phyloP scores from a whole-genome alignment of 352 stramenopile species.

The Globisporangium cylindrosporum region DNA sequence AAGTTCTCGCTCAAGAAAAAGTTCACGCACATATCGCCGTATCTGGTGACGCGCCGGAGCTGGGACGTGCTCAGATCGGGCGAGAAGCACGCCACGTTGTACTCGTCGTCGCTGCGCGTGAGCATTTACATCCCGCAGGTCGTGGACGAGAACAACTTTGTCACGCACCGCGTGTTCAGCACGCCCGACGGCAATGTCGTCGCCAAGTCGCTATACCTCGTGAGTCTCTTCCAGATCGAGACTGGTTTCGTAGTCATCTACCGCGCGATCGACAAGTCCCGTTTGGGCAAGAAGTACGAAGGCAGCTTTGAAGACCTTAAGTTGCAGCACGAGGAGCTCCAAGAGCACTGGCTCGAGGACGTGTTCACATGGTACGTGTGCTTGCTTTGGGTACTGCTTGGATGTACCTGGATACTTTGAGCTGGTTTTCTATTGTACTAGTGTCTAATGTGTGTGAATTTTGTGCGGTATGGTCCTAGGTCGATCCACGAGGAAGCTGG shows the following conservation, averaged over 20 bases:
- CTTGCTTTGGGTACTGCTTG: no score
- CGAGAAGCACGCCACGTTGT: slow-evolving; percentile 24
- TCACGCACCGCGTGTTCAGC: slow-evolving; percentile 49
- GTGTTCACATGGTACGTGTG: slow-evolving; percentile 52
- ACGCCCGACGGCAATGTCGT: slow-evolving; percentile 18
- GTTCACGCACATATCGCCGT: slow-evolving; percentile 20
- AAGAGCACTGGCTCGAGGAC: slow-evolving; percentile 52
- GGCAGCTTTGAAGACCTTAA: slow-evolving; percentile 2
- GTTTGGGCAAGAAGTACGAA: slow-evolving; percentile 4
- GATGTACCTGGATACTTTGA: neutral
- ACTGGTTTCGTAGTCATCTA: slow-evolving; percentile 44
- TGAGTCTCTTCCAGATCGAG: slow-evolving; percentile 38
- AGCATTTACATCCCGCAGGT: slow-evolving; percentile 38
- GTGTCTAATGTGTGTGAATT: neutral
- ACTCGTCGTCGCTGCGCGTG: slow-evolving; percentile 47
- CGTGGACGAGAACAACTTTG: slow-evolving; percentile 61
- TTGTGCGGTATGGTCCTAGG: slow-evolving; percentile 19
- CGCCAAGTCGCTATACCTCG: slow-evolving; percentile 48
- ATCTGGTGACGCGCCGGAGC: slow-evolving; percentile 18
- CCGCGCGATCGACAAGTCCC: slow-evolving; percentile 30
- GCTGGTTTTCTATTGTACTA: neutral
- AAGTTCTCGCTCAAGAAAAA: slow-evolving; percentile 35
- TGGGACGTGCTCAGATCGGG: slow-evolving; percentile 24
- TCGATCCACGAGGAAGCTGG: slow-evolving; percentile 34
- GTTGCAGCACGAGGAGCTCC: neutral